phyloP scores from a whole-genome alignment of 495 filamentous ascomycete genomes.

The Daldinia loculata region DNA sequence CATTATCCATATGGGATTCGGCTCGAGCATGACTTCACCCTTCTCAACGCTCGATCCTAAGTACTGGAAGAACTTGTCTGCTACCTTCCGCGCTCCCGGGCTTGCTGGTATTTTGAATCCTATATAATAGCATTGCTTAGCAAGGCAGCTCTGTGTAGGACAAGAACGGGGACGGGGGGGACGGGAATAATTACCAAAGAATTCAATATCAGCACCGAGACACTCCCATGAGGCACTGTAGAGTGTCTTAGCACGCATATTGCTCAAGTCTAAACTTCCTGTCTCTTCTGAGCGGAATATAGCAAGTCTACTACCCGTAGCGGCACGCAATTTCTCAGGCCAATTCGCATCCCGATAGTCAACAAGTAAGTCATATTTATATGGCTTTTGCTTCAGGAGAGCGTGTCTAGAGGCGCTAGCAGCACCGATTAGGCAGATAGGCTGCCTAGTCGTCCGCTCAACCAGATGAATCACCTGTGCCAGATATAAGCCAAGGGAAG shows the following conservation, averaged over 20 bases:
- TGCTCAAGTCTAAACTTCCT: not conserved
- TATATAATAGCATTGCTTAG: not conserved
- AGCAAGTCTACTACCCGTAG: constrained; percentile 16
- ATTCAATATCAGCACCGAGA: constrained; percentile 50
- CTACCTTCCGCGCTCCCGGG: constrained; percentile 42
- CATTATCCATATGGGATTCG: constrained; percentile 51
- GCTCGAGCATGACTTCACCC: constrained; percentile 29
- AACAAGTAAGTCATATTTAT: constrained; percentile 61
- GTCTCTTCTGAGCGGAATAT: not conserved
- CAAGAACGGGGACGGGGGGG: not conserved
- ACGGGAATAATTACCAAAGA: constrained; percentile 15
- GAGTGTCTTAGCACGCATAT: constrained; percentile 42
- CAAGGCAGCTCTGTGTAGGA: not conserved
- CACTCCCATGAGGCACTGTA: constrained; percentile 57
- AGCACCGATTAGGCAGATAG: constrained; percentile 46
- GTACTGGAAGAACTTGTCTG: constrained; percentile 49
- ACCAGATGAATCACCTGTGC: constrained; percentile 48
- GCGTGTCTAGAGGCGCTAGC: constrained; percentile 43
- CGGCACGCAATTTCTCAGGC: constrained; percentile 57
- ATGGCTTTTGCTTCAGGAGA: constrained; percentile 37
- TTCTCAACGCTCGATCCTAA: constrained; percentile 23
- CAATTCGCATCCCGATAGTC: constrained; percentile 66
- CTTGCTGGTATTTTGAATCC: constrained; percentile 22
- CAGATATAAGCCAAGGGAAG: constrained; percentile 51
- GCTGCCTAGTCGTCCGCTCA: constrained; percentile 26